Percentiles rank a stretch among this genome's conserved stretches.
Conservation (phyloP, 1,284 basidiomycete species). For the Microbotryum violaceum region DNA sequence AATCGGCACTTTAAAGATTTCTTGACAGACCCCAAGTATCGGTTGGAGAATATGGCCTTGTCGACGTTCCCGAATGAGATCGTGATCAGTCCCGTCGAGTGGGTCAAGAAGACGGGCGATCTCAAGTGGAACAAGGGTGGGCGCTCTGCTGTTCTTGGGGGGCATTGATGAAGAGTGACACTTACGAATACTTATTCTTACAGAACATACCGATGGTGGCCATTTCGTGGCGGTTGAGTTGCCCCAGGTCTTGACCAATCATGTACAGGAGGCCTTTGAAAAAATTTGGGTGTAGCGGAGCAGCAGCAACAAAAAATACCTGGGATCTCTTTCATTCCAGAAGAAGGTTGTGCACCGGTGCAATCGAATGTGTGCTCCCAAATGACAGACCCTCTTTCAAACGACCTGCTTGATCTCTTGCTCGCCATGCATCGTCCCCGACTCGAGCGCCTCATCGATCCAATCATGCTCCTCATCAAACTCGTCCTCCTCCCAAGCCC, state of each 20-base stretch:
- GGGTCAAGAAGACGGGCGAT: constrained; percentile 6
- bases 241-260: constrained; percentile 13
- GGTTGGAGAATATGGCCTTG: constrained; percentile 15
- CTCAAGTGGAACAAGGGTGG: constrained; percentile 13
- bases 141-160: background rate
- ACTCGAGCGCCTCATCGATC: constrained; percentile 4
- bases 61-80: constrained; percentile 19
- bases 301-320: background rate
- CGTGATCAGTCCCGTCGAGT: constrained; percentile 2
- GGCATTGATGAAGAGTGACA: background rate
- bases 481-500: constrained; percentile 1
- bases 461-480: constrained; percentile 16
- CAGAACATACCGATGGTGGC: constrained; percentile 18
- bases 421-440: constrained; percentile 6
- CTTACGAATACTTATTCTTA: background rate
- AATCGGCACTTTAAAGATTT: constrained; percentile 17
- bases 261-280: constrained; percentile 14
- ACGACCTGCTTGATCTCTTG: constrained; percentile 1
- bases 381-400: too few relatives aligned
- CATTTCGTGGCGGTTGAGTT: constrained; percentile 21
- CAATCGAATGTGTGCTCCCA: too few relatives aligned
- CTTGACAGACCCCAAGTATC: constrained; percentile 8
- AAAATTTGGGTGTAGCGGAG: background rate
- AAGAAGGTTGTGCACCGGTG: too few relatives aligned
- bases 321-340: too few relatives aligned